Evolutionary conservation across 306 rosid genomes (phyloP).

Genomic region (Cicer arietinum): DNA sequence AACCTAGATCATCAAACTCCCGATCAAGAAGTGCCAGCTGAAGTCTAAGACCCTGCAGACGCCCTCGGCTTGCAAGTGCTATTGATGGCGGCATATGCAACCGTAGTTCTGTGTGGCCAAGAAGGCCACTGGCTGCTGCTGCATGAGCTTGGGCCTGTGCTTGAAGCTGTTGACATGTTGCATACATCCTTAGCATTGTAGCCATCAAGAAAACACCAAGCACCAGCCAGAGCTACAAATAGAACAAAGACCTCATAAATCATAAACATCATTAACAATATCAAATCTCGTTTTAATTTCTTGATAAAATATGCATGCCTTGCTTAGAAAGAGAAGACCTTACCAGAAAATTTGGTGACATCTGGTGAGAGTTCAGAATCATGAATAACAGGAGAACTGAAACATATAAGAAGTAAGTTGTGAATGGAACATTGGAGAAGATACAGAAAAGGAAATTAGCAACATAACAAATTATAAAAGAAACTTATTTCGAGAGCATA

Average conservation of each 20-base stretch:
- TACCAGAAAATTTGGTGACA: conserved; percentile 97
- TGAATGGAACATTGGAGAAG: conserved; percentile 18
- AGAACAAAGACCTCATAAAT: conserved; percentile 9
- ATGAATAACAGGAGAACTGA: conserved; percentile 82
- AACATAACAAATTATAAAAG: conserved; percentile 14
- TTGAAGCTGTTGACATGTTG: conserved; percentile 98
- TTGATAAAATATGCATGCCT: conserved; percentile 8
- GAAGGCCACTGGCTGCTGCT: conserved; percentile 84
- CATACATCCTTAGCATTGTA: conserved; percentile 93
- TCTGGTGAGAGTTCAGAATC: conserved; percentile 55
- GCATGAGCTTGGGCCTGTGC: conserved; percentile 98
- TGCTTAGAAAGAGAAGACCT: conserved; percentile 37
- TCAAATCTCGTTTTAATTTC: neutral
- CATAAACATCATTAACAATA: conserved; percentile 23
- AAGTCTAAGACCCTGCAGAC: conserved; percentile 93
- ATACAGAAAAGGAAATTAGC: conserved; percentile 8
- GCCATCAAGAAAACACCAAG: conserved; percentile 98
- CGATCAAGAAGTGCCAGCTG: conserved; percentile 98
- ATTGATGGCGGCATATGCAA: conserved; percentile 91
- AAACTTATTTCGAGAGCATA: conserved; percentile 33
- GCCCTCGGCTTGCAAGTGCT: conserved; percentile 87
- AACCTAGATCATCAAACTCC: conserved; percentile 95
- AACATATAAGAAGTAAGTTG: conserved; percentile 34
- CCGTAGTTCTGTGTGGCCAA: conserved; percentile 86
- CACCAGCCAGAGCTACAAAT: conserved; percentile 85